phyloP scores from a whole-genome alignment of 2,329 filamentous ascomycete genomes.

The Ceratocystis harringtonii region DNA sequence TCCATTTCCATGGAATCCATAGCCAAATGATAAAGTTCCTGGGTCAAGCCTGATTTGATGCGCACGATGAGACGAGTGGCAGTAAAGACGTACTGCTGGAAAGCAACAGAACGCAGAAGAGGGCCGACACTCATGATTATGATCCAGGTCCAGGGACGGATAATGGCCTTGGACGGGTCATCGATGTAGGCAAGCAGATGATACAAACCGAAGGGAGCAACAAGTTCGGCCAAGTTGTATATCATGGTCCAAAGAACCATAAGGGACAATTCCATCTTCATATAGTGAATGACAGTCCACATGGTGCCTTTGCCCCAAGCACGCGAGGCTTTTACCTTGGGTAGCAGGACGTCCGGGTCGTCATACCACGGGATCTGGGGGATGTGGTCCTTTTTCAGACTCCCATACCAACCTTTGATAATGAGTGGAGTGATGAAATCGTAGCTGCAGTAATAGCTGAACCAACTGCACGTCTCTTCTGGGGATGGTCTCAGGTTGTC shows the following conservation, averaged over 20 bases:
- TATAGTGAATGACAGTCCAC: conserved; percentile 31
- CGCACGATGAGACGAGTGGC: conserved; percentile 38
- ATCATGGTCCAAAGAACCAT: conserved; percentile 32
- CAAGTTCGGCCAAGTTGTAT: conserved; percentile 32
- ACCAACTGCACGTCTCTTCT: conserved; percentile 40
- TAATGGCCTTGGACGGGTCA: conserved; percentile 29
- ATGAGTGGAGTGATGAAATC: conserved; percentile 36
- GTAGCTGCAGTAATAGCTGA: conserved; percentile 37
- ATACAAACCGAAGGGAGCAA: conserved; percentile 40
- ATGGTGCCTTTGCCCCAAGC: conserved; percentile 29
- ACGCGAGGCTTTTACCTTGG: conserved; percentile 31
- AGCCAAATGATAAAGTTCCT: conserved; percentile 42
- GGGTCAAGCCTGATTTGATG: conserved; percentile 40
- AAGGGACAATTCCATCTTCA: conserved; percentile 28
- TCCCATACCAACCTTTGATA: conserved; percentile 31
- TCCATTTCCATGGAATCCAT: conserved; percentile 42
- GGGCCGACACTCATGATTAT: conserved; percentile 36
- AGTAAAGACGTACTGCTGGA: conserved; percentile 43
- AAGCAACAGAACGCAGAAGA: conserved; percentile 32
- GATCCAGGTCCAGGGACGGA: conserved; percentile 39
- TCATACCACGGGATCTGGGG: conserved; percentile 40
- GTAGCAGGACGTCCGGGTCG: conserved; percentile 35
- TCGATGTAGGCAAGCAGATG: conserved; percentile 34
- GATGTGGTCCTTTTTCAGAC: conserved; percentile 34
- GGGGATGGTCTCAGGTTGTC: conserved; percentile 27